A percentile compares a stretch with the other conserved stretches of the same genome.
phyloP scores from a whole-genome alignment of 495 filamentous ascomycete genomes.

The Penicillium mononematosum region DNA sequence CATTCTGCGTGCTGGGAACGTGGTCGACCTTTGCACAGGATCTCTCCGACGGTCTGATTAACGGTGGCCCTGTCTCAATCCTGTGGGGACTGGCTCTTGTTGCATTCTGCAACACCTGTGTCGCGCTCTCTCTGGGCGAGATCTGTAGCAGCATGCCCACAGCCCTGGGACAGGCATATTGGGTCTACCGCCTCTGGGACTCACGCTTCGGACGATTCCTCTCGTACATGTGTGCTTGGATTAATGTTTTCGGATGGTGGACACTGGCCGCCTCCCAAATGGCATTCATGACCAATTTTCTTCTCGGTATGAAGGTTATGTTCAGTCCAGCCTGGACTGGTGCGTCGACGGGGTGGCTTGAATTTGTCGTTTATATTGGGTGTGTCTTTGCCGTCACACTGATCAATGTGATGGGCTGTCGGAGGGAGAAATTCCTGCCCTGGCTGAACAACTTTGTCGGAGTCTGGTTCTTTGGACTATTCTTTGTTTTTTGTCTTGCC shows the following conservation, averaged over 20 bases:
- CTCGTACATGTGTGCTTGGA: constrained; percentile 50
- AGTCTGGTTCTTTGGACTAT: constrained; percentile 43
- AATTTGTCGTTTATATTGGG: constrained; percentile 45
- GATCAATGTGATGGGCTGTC: constrained; percentile 45
- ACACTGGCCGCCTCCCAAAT: constrained; percentile 46
- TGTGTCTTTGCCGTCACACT: constrained; percentile 37
- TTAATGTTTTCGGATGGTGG: constrained; percentile 52
- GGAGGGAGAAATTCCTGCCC: constrained; percentile 39
- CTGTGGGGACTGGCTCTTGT: constrained; percentile 49
- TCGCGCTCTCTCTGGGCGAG: constrained; percentile 46
- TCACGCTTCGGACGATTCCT: constrained; percentile 35
- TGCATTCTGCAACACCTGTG: constrained; percentile 44
- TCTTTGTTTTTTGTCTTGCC: constrained; percentile 43
- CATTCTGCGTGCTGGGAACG: constrained; percentile 48
- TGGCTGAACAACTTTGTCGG: constrained; percentile 49
- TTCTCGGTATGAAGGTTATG: constrained; percentile 48
- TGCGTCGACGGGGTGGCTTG: constrained; percentile 40
- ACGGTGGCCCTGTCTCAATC: constrained; percentile 45
- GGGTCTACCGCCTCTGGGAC: constrained; percentile 43
- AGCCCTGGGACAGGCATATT: constrained; percentile 46
- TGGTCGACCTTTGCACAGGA: constrained; percentile 49
- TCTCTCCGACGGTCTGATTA: constrained; percentile 42
- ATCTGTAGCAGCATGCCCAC: constrained; percentile 49
- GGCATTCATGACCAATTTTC: constrained; percentile 49
- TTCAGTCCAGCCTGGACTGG: constrained; percentile 40